Evolutionary conservation across 2,329 filamentous ascomycete species (phyloP).

Genomic region (Epichloe coenophiala): DNA sequence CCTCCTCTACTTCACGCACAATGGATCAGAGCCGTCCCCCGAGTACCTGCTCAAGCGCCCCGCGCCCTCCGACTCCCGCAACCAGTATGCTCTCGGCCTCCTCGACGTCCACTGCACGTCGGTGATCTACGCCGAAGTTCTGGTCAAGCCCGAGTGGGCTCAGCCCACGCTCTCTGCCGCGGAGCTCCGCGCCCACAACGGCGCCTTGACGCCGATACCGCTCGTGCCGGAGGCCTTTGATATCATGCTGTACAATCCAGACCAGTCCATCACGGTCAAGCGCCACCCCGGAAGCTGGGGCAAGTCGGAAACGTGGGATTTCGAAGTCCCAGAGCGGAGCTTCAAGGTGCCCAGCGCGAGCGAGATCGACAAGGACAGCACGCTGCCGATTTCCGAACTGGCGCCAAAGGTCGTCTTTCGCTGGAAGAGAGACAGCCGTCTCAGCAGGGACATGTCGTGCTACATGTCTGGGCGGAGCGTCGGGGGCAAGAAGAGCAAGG

Average conservation of each 20-base stretch:
- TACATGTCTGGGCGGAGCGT: conserved; percentile 69
- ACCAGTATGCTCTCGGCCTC: conserved; percentile 76
- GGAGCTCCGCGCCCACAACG: conserved; percentile 55
- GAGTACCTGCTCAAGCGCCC: conserved; percentile 74
- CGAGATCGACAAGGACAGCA: conserved; percentile 58
- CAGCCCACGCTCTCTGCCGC: conserved; percentile 71
- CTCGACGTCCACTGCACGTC: conserved; percentile 71
- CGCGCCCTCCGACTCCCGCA: conserved; percentile 52
- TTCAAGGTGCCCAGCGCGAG: conserved; percentile 73
- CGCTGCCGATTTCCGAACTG: conserved; percentile 26
- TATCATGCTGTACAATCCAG: conserved; percentile 89
- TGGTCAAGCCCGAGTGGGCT: conserved; percentile 74
- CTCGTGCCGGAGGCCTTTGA: conserved; percentile 65
- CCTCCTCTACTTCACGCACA: conserved; percentile 48
- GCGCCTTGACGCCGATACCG: conserved; percentile 50
- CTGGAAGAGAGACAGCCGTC: conserved; percentile 78
- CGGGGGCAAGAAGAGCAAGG: conserved; percentile 67
- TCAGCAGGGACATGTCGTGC: conserved; percentile 81
- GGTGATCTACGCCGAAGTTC: conserved; percentile 75
- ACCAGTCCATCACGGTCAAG: conserved; percentile 63
- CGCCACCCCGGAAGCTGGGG: conserved; percentile 68
- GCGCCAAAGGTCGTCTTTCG: conserved; percentile 70
- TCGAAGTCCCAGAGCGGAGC: conserved; percentile 76
- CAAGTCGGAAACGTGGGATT: conserved; percentile 71
- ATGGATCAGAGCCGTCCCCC: conserved; percentile 70